A percentile compares a stretch with the other conserved stretches of the same genome.
These are phyloP conservation scores for Talaromyces sp. DNA, from an alignment of 2,329 filamentous ascomycete species.

Conservation along the genomic window DNA sequence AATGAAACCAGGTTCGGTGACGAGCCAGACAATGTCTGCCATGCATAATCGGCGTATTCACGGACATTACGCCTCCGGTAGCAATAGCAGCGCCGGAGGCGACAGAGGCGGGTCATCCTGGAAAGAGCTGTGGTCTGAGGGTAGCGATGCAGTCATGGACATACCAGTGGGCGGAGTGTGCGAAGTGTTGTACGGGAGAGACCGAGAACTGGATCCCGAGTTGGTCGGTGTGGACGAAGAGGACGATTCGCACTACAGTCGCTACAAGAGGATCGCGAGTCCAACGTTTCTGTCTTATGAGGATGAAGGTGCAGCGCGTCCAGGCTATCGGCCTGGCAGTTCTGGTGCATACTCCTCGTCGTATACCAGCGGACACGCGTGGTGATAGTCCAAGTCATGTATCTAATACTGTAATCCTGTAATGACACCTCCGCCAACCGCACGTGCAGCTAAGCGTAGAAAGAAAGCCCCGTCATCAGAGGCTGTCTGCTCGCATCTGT, in stretches of 20 bases:
- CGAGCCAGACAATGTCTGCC: constrained; percentile 37
- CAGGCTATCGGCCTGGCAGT: neutral
- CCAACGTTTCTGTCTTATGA: neutral
- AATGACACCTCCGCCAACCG: neutral
- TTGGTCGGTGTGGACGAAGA: neutral
- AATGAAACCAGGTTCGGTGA: constrained; percentile 37
- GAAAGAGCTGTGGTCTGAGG: constrained; percentile 80
- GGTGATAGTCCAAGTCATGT: neutral
- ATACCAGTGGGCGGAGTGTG: constrained; percentile 92
- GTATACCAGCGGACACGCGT: neutral
- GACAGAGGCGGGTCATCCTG: constrained; percentile 55
- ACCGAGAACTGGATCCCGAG: constrained; percentile 32
- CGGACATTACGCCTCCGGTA: constrained; percentile 3
- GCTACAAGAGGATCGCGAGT: neutral
- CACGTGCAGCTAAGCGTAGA: neutral
- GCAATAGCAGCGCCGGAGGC: constrained; percentile 1
- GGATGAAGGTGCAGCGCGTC: neutral
- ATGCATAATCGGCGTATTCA: constrained; percentile 26
- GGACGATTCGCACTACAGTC: neutral
- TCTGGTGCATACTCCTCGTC: constrained; percentile 2
- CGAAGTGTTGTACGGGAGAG: constrained; percentile 80
- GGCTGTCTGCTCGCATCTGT: neutral
- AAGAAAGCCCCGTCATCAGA: neutral
- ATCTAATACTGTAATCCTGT: neutral
- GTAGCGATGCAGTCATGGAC: constrained; percentile 96